These are phyloP conservation scores for Suzukiozyma palmioleophila DNA, from an alignment of 1,139 yeast genomes.

Conservation along the genomic window DNA sequence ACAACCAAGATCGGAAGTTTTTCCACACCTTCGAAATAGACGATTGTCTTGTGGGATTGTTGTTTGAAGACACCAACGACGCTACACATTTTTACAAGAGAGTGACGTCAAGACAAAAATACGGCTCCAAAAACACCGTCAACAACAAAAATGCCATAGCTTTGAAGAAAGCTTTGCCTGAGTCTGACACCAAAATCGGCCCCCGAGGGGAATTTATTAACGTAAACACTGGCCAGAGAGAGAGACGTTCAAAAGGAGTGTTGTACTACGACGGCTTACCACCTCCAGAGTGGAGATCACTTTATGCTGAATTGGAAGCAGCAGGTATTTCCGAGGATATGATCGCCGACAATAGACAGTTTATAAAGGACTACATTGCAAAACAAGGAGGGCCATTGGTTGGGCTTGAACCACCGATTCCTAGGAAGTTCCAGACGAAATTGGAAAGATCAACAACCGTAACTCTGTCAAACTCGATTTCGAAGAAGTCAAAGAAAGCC, in stretches of 20 bases:
- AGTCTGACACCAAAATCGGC: constrained; percentile 45
- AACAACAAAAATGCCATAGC: constrained; percentile 87
- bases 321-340: constrained; percentile 85
- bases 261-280: constrained; percentile 76
- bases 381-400: constrained; percentile 82
- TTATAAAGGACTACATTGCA: constrained; percentile 71
- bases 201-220: constrained; percentile 66
- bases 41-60: constrained; percentile 81
- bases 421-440: constrained; percentile 48
- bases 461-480: constrained; percentile 8
- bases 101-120: constrained; percentile 70
- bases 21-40: constrained; percentile 94
- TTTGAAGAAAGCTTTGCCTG: constrained; percentile 48
- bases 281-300: constrained; percentile 80
- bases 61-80: constrained; percentile 85
- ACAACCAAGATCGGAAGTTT: constrained; percentile 89
- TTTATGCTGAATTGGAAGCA: constrained; percentile 67
- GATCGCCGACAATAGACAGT: constrained; percentile 83
- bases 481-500: constrained; percentile 29
- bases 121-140: constrained; percentile 81
- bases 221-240: constrained; percentile 50
- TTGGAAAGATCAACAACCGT: constrained; percentile 11
- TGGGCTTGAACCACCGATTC: constrained; percentile 82
- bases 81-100: constrained; percentile 81
- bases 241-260: constrained; percentile 53